Evolutionary conservation across 306 rosid species (phyloP).

Genomic region (Cyamopsis tetragonoloba): DNA sequence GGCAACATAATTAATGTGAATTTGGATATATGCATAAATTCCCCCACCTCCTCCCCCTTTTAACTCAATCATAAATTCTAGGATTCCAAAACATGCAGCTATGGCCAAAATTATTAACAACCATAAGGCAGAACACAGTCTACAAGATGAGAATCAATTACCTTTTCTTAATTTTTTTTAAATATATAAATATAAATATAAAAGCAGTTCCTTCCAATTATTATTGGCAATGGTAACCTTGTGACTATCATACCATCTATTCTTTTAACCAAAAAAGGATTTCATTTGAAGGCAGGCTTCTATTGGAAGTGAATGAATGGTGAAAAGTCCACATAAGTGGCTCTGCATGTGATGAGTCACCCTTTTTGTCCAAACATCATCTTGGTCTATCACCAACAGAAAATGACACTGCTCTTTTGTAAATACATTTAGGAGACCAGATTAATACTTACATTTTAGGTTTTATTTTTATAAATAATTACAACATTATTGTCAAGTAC

Average conservation of each 20-base stretch:
- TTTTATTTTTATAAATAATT: no score
- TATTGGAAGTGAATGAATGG: no score
- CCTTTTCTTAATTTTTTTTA: neutral
- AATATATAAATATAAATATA: no score
- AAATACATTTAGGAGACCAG: neutral
- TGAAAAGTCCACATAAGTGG: neutral
- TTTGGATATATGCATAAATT: slow-evolving; percentile 4
- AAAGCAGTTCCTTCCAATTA: slow-evolving; percentile 33
- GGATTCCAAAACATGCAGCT: slow-evolving; percentile 30
- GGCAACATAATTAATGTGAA: slow-evolving; percentile 21
- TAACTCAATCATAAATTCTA: slow-evolving; percentile 13
- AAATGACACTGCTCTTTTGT: neutral
- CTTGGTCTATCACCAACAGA: neutral
- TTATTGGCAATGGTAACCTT: neutral
- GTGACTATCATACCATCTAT: neutral
- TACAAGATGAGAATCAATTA: slow-evolving; percentile 42
- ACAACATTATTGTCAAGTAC: no score
- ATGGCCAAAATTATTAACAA: slow-evolving; percentile 42
- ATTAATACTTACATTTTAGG: no score
- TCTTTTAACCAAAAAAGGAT: neutral
- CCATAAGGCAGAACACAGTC: slow-evolving; percentile 32
- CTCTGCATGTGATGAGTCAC: neutral
- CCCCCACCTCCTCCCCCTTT: neutral
- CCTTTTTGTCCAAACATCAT: neutral
- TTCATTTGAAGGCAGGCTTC: neutral